These are phyloP conservation scores for Drechslerella coelobrocha DNA, from an alignment of 2,329 filamentous ascomycete genomes.

Conservation along the genomic window DNA sequence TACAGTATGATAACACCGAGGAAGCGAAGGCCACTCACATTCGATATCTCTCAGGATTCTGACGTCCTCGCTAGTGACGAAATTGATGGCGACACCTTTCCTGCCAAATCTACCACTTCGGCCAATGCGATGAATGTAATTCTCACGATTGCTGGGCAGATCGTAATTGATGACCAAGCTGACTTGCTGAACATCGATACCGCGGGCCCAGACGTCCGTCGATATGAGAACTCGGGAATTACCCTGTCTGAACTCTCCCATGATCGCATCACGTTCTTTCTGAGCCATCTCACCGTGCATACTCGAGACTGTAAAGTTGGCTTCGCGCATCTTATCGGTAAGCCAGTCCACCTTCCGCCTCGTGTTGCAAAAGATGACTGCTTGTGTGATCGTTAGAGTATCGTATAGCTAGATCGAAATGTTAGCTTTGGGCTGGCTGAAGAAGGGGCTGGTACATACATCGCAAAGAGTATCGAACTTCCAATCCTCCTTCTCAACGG, in stretches of 20 bases:
- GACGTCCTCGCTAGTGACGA: slow-evolving; percentile 97
- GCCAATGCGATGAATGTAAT: slow-evolving; percentile 99
- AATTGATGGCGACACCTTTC: slow-evolving; percentile 99
- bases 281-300: slow-evolving; percentile 99
- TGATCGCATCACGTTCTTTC: slow-evolving; percentile 96
- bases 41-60: slow-evolving; percentile 97
- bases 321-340: slow-evolving; percentile 98
- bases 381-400: slow-evolving; percentile 96
- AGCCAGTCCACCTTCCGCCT: slow-evolving; percentile 99
- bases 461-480: slow-evolving; percentile 99
- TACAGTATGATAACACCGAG: not conserved
- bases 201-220: slow-evolving; percentile 96
- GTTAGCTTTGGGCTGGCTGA: not conserved
- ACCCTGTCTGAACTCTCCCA: slow-evolving; percentile 97
- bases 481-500: slow-evolving; percentile 99
- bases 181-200: slow-evolving; percentile 98
- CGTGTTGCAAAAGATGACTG: slow-evolving; percentile 99
- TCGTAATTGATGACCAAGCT: slow-evolving; percentile 99
- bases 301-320: slow-evolving; percentile 96
- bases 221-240: slow-evolving; percentile 96
- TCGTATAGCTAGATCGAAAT: slow-evolving; percentile 73
- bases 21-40: slow-evolving; percentile 65
- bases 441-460: slow-evolving; percentile 50
- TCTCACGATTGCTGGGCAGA: slow-evolving; percentile 96
- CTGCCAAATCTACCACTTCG: slow-evolving; percentile 93